phyloP scores from a whole-genome alignment of 495 filamentous ascomycete genomes.

The Sporormia fimetaria region DNA sequence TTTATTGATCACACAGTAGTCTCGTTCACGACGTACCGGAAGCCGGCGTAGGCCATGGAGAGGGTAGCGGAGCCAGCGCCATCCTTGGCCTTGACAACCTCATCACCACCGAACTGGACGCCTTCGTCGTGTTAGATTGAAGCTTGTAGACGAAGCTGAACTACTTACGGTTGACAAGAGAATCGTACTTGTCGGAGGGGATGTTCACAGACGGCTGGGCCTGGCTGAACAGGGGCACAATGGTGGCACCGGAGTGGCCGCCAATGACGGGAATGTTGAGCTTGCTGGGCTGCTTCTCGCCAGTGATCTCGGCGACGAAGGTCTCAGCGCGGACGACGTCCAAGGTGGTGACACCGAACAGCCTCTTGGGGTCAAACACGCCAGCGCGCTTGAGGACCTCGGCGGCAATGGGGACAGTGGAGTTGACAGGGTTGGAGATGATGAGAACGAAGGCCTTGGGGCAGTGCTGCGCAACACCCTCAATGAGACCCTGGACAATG shows the following conservation, averaged over 20 bases:
- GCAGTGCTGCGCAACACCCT: constrained; percentile 63
- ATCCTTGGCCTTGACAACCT: constrained; percentile 97
- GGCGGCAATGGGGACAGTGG: constrained; percentile 92
- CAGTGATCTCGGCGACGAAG: constrained; percentile 77
- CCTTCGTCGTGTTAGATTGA: constrained; percentile 38
- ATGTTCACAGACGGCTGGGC: constrained; percentile 67
- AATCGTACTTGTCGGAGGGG: constrained; percentile 74
- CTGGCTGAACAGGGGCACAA: constrained; percentile 94
- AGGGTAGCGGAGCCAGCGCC: constrained; percentile 90
- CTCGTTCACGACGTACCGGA: constrained; percentile 47
- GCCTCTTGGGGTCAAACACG: constrained; percentile 83
- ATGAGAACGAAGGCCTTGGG: constrained; percentile 89
- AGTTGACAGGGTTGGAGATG: constrained; percentile 99
- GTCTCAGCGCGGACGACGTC: constrained; percentile 97
- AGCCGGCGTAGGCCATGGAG: constrained; percentile 96
- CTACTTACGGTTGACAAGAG: constrained; percentile 66
- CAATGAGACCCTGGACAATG: constrained; percentile 60
- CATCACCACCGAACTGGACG: constrained; percentile 96
- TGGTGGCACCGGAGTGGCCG: constrained; percentile 94
- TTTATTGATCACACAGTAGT: constrained; percentile 21
- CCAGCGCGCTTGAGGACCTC: constrained; percentile 87
- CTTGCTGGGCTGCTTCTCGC: constrained; percentile 69
- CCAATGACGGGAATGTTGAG: constrained; percentile 84
- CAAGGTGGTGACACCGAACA: constrained; percentile 96
- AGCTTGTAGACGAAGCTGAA: background rate